Percentiles rank a stretch among this genome's conserved stretches.
These are phyloP conservation scores for Lodderomyces elongisporus DNA, from an alignment of 1,139 yeast genomes.

Conservation along the genomic window DNA sequence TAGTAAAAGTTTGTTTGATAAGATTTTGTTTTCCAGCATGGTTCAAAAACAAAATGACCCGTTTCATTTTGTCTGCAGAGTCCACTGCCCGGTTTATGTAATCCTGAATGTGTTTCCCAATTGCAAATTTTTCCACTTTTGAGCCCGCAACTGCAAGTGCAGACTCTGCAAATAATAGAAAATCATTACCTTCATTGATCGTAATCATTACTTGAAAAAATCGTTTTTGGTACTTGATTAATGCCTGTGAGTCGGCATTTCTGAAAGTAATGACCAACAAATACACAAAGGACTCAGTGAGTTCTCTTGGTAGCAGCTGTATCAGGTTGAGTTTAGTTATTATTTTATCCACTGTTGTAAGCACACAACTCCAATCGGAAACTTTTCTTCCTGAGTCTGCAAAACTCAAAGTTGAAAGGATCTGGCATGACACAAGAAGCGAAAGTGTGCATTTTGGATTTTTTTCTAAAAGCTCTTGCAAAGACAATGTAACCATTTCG, in stretches of 20 bases:
- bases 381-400: slow-evolving; percentile 68
- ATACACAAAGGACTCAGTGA: slow-evolving; percentile 33
- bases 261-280: slow-evolving; percentile 49
- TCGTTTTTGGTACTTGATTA: slow-evolving; percentile 45
- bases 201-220: slow-evolving; percentile 32
- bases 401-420: slow-evolving; percentile 44
- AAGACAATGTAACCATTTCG: slow-evolving; percentile 25
- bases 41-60: slow-evolving; percentile 2
- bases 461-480: slow-evolving; percentile 14
- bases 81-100: slow-evolving; percentile 37
- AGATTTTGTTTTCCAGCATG: not conserved
- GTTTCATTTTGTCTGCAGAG: slow-evolving; percentile 5
- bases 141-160: slow-evolving; percentile 39
- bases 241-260: slow-evolving; percentile 50
- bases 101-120: slow-evolving; percentile 43
- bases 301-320: slow-evolving; percentile 6
- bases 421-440: slow-evolving; percentile 21
- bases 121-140: slow-evolving; percentile 44
- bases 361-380: slow-evolving; percentile 35
- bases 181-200: slow-evolving; percentile 30
- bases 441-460: slow-evolving; percentile 6
- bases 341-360: slow-evolving; percentile 15
- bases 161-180: slow-evolving; percentile 48
- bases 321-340: slow-evolving; percentile 9
- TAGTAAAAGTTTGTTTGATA: slow-evolving; percentile 5